Conservation (phyloP, 495 filamentous ascomycete genomes). For the Penicillium fimorum region DNA sequence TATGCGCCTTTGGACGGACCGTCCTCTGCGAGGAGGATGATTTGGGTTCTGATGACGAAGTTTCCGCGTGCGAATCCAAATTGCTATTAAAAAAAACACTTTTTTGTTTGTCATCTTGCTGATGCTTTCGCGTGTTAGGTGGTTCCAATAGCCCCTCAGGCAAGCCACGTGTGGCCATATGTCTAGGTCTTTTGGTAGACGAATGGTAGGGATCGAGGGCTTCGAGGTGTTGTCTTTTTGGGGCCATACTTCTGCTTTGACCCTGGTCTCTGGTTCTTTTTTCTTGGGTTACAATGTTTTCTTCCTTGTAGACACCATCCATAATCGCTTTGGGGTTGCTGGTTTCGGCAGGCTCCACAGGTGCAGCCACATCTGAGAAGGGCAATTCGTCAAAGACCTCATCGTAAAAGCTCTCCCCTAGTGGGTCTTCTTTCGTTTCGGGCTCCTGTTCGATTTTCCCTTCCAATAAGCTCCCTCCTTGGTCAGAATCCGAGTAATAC, state of each 20-base stretch:
- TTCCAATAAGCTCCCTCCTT: neutral
- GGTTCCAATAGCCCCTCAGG: neutral
- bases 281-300: neutral
- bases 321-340: neutral
- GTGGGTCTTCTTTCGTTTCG: neutral
- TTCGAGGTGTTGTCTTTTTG: slow-evolving; percentile 15
- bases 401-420: slow-evolving; percentile 31
- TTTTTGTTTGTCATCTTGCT: slow-evolving; percentile 5
- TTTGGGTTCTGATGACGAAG: slow-evolving; percentile 19
- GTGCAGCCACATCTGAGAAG: slow-evolving; percentile 1
- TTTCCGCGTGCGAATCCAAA: neutral
- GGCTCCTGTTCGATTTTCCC: slow-evolving; percentile 5
- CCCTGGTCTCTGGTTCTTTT: neutral
- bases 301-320: slow-evolving; percentile 2
- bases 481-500: slow-evolving; percentile 9
- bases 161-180: slow-evolving; percentile 11
- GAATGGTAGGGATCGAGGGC: neutral
- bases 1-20: slow-evolving; percentile 24
- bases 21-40: slow-evolving; percentile 32
- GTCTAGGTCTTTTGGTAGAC: slow-evolving; percentile 33
- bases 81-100: slow-evolving; percentile 8
- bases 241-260: neutral
- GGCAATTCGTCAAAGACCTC: slow-evolving; percentile 26
- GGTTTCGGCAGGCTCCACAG: slow-evolving; percentile 13
- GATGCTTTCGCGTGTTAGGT: neutral